A percentile compares a stretch with the other conserved stretches of the same genome.
Conservation (phyloP, 306 rosid species). For the Aeschynomene evenia region DNA sequence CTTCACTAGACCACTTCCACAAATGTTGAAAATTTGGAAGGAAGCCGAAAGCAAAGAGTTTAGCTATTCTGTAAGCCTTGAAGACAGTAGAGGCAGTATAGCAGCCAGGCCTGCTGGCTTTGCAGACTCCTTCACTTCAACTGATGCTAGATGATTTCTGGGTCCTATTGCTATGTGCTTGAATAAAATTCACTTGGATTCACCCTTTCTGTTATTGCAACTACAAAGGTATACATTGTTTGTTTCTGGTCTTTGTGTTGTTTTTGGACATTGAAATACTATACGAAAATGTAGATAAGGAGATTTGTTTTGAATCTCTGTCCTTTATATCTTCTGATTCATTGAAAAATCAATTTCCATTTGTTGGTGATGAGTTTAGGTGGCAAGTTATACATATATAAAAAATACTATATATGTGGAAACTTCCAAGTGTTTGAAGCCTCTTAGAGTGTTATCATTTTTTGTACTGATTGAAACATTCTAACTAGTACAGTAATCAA, state of each 20-base stretch:
- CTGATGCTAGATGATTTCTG: conserved; percentile 57
- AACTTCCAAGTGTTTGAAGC: no score
- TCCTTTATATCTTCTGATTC: conserved; percentile 1
- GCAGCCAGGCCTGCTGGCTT: conserved; percentile 68
- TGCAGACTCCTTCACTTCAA: conserved; percentile 69
- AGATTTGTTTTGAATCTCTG: background rate
- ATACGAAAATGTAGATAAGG: conserved; percentile 30
- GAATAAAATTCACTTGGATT: conserved; percentile 7
- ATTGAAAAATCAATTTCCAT: conserved; percentile 1
- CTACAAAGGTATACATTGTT: background rate
- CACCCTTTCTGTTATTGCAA: conserved; percentile 5
- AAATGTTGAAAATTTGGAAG: conserved; percentile 71
- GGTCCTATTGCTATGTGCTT: conserved; percentile 1
- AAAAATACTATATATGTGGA: background rate
- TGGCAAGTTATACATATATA: background rate
- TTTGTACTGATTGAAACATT: background rate
- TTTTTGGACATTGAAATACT: conserved; percentile 22
- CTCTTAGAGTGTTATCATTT: no score
- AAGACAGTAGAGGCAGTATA: conserved; percentile 64
- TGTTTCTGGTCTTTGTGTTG: conserved; percentile 15
- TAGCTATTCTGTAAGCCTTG: conserved; percentile 42
- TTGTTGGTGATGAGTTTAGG: background rate
- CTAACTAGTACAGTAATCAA: background rate
- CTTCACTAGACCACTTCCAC: conserved; percentile 61
- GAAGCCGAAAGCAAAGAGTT: conserved; percentile 51